A percentile compares a stretch with the other conserved stretches of the same genome.
phyloP scores from a whole-genome alignment of 2,329 filamentous ascomycete genomes.

The Moelleriella libera region DNA sequence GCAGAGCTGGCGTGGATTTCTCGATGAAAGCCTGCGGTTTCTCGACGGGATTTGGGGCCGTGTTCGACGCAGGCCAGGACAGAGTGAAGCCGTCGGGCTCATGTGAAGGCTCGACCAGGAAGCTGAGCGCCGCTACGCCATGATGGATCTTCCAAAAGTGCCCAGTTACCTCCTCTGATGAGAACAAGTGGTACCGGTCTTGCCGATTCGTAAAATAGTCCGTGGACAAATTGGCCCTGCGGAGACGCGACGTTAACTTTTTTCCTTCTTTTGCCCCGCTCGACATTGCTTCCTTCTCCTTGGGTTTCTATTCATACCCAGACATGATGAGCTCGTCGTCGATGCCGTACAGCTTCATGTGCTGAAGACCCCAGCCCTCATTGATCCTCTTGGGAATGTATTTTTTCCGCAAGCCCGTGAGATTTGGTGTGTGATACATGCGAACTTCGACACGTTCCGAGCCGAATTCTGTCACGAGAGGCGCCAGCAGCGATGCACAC shows the following conservation, averaged over 20 bases:
- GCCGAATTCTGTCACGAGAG: constrained; percentile 75
- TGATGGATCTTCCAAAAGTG: constrained; percentile 71
- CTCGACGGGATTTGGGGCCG: constrained; percentile 59
- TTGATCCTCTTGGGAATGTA: constrained; percentile 82
- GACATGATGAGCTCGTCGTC: constrained; percentile 94
- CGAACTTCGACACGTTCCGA: constrained; percentile 74
- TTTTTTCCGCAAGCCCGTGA: constrained; percentile 75
- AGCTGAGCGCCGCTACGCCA: constrained; percentile 68
- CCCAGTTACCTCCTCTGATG: constrained; percentile 61
- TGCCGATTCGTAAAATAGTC: constrained; percentile 97
- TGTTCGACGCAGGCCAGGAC: constrained; percentile 64
- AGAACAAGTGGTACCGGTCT: constrained; percentile 87
- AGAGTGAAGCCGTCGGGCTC: constrained; percentile 43
- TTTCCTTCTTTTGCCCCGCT: no score
- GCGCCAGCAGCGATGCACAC: constrained; percentile 75
- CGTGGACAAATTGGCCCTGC: constrained; percentile 66
- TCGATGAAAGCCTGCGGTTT: constrained; percentile 55
- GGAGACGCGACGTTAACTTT: background rate
- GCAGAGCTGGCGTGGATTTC: constrained; percentile 52
- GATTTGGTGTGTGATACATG: constrained; percentile 96
- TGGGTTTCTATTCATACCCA: constrained; percentile 36
- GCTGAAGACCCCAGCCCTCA: constrained; percentile 94
- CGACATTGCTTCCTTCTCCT: background rate
- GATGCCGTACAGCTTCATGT: constrained; percentile 96
- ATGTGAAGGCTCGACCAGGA: constrained; percentile 53